Evolutionary conservation across 2,329 filamentous ascomycete genomes (phyloP).

Genomic region (Talaromyces sp.): DNA sequence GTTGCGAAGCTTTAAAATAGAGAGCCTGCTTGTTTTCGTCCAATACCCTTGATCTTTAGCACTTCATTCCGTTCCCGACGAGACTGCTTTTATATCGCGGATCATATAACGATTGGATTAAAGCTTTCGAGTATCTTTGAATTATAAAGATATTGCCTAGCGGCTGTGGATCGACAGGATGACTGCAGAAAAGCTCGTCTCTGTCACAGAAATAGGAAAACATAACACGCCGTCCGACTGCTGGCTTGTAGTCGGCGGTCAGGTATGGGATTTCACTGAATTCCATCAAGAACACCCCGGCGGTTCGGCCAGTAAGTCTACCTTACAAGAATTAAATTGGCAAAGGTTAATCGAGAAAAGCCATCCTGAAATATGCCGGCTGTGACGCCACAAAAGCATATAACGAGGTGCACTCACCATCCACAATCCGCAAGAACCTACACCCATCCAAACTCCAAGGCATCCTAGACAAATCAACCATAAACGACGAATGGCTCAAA

Average conservation of each 20-base stretch:
- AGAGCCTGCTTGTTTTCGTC: background rate
- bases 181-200: slow-evolving; percentile 36
- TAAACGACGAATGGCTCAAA: slow-evolving; percentile 52
- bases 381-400: slow-evolving; percentile 48
- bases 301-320: slow-evolving; percentile 52
- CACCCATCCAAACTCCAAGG: slow-evolving; percentile 50
- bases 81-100: background rate
- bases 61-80: background rate
- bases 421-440: slow-evolving; percentile 47
- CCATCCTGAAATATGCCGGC: slow-evolving; percentile 49
- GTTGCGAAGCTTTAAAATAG: background rate
- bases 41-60: background rate
- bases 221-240: slow-evolving; percentile 53
- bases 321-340: slow-evolving; percentile 2
- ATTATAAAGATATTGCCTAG: no score
- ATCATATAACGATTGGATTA: background rate
- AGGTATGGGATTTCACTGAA: slow-evolving; percentile 66
- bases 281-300: slow-evolving; percentile 66
- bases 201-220: slow-evolving; percentile 46
- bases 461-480: slow-evolving; percentile 48
- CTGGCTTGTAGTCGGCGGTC: slow-evolving; percentile 68
- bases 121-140: no score
- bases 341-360: slow-evolving; percentile 24
- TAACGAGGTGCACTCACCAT: slow-evolving; percentile 48
- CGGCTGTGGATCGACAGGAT: no score